phyloP scores from a whole-genome alignment of 2,329 filamentous ascomycete genomes.

The Parastagonospora nodorum region DNA sequence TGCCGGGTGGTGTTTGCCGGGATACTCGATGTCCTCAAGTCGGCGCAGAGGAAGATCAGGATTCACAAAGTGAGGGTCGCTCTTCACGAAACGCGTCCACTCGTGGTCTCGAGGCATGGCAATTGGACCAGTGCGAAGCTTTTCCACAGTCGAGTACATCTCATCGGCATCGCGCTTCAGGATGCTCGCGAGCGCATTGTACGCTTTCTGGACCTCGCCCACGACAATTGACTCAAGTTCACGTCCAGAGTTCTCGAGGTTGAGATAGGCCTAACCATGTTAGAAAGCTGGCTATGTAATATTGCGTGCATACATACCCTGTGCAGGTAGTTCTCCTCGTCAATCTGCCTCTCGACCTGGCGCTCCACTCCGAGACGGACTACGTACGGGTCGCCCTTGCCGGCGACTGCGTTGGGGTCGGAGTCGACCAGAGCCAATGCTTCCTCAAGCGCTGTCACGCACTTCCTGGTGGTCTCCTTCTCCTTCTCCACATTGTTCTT shows the following conservation, averaged over 20 bases:
- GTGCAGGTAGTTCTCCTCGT: conserved; percentile 97
- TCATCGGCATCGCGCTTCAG: conserved; percentile 89
- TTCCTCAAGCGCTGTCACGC: conserved; percentile 81
- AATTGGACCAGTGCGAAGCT: conserved; percentile 81
- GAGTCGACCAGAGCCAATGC: conserved; percentile 77
- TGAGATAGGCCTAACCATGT: conserved; percentile 76
- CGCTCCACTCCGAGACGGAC: conserved; percentile 84
- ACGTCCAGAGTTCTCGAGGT: conserved; percentile 89
- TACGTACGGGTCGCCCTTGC: conserved; percentile 91
- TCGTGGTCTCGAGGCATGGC: conserved; percentile 94
- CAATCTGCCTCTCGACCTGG: conserved; percentile 88
- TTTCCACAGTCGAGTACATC: conserved; percentile 76
- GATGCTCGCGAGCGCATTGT: conserved; percentile 90
- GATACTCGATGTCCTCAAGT: conserved; percentile 84
- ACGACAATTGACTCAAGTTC: conserved; percentile 97
- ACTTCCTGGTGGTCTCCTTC: conserved; percentile 80
- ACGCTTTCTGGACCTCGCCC: conserved; percentile 96
- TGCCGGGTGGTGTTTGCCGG: conserved; percentile 83
- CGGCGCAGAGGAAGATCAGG: conserved; percentile 78
- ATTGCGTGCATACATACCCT: conserved; percentile 61
- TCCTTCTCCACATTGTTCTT: conserved; percentile 97
- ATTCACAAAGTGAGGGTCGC: conserved; percentile 85
- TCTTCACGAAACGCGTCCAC: conserved; percentile 81
- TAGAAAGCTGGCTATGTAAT: conserved; percentile 9
- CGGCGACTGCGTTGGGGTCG: conserved; percentile 74